phyloP scores from a whole-genome alignment of 495 filamentous ascomycete genomes.

The Bathelium albidoporum region DNA sequence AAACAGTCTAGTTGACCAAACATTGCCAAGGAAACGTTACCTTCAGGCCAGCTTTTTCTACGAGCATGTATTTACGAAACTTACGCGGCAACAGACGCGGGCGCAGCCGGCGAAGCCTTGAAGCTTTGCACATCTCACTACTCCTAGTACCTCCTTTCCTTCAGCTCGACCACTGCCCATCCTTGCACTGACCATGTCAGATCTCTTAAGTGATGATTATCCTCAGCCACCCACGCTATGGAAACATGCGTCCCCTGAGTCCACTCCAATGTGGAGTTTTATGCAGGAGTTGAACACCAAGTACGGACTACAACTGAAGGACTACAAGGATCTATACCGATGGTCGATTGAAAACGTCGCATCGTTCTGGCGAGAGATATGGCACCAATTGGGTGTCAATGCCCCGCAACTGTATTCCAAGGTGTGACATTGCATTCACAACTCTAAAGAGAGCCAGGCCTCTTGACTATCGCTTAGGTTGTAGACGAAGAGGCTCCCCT shows the following conservation, averaged over 20 bases:
- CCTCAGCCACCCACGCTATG: constrained; percentile 28
- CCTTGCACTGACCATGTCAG: not conserved
- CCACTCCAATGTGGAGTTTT: constrained; percentile 27
- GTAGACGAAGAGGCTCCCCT: constrained; percentile 54
- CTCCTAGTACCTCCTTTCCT: not conserved
- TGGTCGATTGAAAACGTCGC: constrained; percentile 76
- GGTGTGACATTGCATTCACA: constrained; percentile 32
- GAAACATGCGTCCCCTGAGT: constrained; percentile 39
- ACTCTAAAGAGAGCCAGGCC: not conserved
- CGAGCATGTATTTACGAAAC: not conserved
- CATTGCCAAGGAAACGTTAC: too few species aligned
- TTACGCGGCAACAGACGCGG: not conserved
- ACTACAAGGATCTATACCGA: constrained; percentile 60
- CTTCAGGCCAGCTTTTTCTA: not conserved
- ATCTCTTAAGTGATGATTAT: not conserved
- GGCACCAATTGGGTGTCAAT: constrained; percentile 66
- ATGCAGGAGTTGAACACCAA: constrained; percentile 57
- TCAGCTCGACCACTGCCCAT: not conserved
- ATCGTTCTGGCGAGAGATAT: constrained; percentile 76
- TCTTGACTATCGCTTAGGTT: constrained; percentile 41
- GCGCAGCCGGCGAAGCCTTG: not conserved
- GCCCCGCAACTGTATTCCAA: constrained; percentile 52
- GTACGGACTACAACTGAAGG: constrained; percentile 48
- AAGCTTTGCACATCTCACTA: not conserved
- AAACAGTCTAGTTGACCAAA: too few species aligned